A percentile compares a stretch with the other conserved stretches of the same genome.
These are phyloP conservation scores for Spergularia bocconei DNA, from an alignment of 148 eudicot species.

Conservation along the genomic window DNA sequence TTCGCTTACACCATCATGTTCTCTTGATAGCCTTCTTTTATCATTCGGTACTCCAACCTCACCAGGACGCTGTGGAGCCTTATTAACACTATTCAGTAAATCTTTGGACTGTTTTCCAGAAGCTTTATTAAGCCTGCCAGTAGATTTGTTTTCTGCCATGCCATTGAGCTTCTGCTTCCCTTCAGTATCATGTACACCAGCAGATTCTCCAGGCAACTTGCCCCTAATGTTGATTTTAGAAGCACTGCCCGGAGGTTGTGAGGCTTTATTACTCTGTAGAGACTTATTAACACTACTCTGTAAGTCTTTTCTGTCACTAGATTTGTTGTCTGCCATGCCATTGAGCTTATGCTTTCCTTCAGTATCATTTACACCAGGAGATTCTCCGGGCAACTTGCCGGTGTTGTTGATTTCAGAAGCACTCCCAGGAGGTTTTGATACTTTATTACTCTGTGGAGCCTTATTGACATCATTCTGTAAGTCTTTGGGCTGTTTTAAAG, in stretches of 20 bases:
- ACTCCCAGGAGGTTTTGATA: not conserved
- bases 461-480: not conserved
- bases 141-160: conserved; percentile 25
- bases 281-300: not conserved
- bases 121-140: conserved; percentile 26
- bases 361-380: conserved; percentile 24
- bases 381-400: conserved; percentile 17
- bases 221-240: conserved; percentile 26
- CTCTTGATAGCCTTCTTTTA: conserved; percentile 8
- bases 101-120: conserved; percentile 24
- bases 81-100: not conserved
- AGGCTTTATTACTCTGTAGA: conserved; percentile 16
- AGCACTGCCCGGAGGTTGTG: not conserved
- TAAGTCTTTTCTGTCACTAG: conserved; percentile 25
- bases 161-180: conserved; percentile 23
- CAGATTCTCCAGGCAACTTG: conserved; percentile 14
- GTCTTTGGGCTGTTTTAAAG: conserved; percentile 23
- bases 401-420: conserved; percentile 26
- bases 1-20: conserved; percentile 21
- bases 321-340: conserved; percentile 27
- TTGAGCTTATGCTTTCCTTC: conserved; percentile 18
- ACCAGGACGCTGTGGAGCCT: conserved; percentile 1
- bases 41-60: not conserved
- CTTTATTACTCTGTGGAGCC: conserved; percentile 15
- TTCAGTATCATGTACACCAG: conserved; percentile 22